Evolutionary conservation across 2,329 filamentous ascomycete genomes (phyloP).

Genomic region (Gaeumannomyces tritici): DNA sequence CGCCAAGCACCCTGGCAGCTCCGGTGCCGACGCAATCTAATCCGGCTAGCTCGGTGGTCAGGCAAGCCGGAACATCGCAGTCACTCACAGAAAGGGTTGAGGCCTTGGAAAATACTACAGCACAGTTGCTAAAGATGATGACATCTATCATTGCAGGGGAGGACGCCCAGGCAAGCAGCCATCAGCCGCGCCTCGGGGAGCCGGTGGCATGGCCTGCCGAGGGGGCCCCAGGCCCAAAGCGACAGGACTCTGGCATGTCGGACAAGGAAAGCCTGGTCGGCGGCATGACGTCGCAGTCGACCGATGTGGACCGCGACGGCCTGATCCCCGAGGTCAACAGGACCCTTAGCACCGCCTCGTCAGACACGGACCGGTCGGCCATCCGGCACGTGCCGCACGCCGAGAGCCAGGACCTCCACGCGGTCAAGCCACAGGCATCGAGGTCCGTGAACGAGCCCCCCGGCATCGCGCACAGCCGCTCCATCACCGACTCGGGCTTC

Average conservation of each 20-base stretch:
- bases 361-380: conserved; percentile 13
- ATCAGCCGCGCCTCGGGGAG: too few species aligned
- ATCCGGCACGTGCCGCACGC: conserved; percentile 17
- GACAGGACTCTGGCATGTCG: neutral
- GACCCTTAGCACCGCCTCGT: conserved; percentile 10
- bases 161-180: too few species aligned
- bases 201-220: too few species aligned
- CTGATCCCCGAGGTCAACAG: conserved; percentile 4
- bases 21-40: too few species aligned
- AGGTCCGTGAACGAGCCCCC: neutral
- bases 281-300: conserved; percentile 18
- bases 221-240: too few species aligned
- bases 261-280: conserved; percentile 15
- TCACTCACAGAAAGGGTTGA: conserved; percentile 2
- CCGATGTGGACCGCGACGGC: conserved; percentile 10
- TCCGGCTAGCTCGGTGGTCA: too few species aligned
- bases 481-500: neutral
- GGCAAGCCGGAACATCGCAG: too few species aligned
- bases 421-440: neutral
- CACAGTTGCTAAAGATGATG: too few species aligned
- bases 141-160: too few species aligned
- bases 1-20: too few species aligned
- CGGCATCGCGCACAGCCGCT: neutral
- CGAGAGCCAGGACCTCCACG: conserved; percentile 1
- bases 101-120: neutral